These are phyloP conservation scores for Smittium culicis DNA, from an alignment of 371 early-diverging fungal genomes.

Conservation along the genomic window DNA sequence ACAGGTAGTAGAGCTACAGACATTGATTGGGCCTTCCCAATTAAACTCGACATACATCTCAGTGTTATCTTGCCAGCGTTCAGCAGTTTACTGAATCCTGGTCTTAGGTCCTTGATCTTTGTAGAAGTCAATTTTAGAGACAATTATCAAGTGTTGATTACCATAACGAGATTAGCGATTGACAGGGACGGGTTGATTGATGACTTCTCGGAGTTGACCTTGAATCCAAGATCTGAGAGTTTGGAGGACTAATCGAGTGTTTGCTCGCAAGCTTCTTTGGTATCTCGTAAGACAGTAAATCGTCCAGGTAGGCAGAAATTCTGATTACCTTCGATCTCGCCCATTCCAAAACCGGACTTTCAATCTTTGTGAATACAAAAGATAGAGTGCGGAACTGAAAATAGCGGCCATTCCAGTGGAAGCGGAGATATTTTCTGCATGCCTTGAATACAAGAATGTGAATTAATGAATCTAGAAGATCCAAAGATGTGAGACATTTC, in stretches of 20 bases:
- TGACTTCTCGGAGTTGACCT: conserved; percentile 22
- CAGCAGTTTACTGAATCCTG: not conserved
- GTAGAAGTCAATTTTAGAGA: not conserved
- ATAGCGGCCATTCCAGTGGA: conserved; percentile 31
- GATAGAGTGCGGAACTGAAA: conserved; percentile 34
- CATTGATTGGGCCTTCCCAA: conserved; percentile 10
- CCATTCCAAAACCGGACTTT: conserved; percentile 25
- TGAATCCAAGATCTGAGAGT: conserved; percentile 19
- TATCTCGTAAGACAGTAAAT: conserved; percentile 20
- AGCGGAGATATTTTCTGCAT: conserved; percentile 33
- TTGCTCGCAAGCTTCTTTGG: conserved; percentile 1
- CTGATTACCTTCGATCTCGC: conserved; percentile 23
- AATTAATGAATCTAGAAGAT: too few species aligned
- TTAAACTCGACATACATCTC: conserved; percentile 10
- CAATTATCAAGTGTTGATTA: conserved; percentile 20
- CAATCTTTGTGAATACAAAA: conserved; percentile 37
- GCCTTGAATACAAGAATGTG: too few species aligned
- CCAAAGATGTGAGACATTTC: too few species aligned
- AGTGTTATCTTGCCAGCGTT: not conserved
- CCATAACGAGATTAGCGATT: conserved; percentile 26
- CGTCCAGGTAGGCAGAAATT: conserved; percentile 29
- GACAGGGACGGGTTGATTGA: conserved; percentile 24
- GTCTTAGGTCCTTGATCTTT: not conserved
- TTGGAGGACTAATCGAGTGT: conserved; percentile 17
- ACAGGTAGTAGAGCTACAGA: not conserved